These are phyloP conservation scores for Carex littledalei DNA, from an alignment of 176 grass and related monocot species.

Conservation along the genomic window DNA sequence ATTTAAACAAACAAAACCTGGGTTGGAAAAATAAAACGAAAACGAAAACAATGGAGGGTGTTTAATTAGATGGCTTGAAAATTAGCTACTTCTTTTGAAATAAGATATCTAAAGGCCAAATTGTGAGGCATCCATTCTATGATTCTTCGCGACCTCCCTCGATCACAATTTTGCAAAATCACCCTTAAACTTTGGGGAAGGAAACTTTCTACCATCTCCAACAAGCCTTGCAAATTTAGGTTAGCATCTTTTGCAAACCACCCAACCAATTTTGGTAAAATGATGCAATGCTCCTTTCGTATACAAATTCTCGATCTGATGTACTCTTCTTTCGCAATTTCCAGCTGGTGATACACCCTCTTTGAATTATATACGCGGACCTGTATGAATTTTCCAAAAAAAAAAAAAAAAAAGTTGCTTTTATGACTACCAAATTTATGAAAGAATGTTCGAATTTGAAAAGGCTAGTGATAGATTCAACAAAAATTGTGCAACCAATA, in stretches of 20 bases:
- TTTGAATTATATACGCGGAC: slow-evolving; percentile 65
- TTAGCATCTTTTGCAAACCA: slow-evolving; percentile 53
- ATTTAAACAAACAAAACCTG: neutral
- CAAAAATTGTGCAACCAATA: neutral
- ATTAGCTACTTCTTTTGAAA: slow-evolving; percentile 44
- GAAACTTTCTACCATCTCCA: slow-evolving; percentile 42
- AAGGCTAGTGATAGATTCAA: neutral
- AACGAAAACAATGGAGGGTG: neutral
- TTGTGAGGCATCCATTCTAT: slow-evolving; percentile 77
- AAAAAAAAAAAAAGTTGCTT: neutral
- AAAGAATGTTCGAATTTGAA: neutral
- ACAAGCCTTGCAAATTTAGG: slow-evolving; percentile 34
- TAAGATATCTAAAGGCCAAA: slow-evolving; percentile 64
- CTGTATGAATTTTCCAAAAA: slow-evolving; percentile 24
- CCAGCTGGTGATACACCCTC: slow-evolving; percentile 59
- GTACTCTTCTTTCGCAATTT: slow-evolving; percentile 72
- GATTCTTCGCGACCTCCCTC: slow-evolving; percentile 21
- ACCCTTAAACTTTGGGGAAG: slow-evolving; percentile 53
- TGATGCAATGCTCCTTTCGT: slow-evolving; percentile 36
- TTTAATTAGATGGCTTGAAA: slow-evolving; percentile 13
- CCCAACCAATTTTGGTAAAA: slow-evolving; percentile 69
- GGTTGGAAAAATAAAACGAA: neutral
- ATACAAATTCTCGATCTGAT: slow-evolving; percentile 51
- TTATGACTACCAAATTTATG: neutral
- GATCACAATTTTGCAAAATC: slow-evolving; percentile 30